phyloP scores from a whole-genome alignment of 345 rosid genomes.

The Citrus maxima region DNA sequence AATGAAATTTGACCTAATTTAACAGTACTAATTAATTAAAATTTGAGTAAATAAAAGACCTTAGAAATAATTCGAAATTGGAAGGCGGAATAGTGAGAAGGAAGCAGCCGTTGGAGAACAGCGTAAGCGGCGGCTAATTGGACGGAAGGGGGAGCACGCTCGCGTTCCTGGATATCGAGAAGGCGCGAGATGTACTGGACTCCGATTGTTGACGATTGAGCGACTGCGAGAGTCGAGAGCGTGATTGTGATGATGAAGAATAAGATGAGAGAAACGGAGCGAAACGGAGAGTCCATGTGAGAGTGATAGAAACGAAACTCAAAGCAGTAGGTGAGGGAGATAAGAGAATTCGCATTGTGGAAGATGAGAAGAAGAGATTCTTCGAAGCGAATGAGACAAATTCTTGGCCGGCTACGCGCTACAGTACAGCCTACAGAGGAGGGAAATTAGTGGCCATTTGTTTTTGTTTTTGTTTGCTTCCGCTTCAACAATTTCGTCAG shows the following conservation, averaged over 20 bases:
- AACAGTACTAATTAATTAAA: neutral
- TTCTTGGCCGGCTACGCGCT: constrained; percentile 16
- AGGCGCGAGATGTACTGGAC: constrained; percentile 53
- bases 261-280: constrained; percentile 18
- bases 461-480: neutral
- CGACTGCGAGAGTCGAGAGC: constrained; percentile 14
- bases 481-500: no score
- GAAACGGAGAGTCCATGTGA: constrained; percentile 35
- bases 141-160: constrained; percentile 55
- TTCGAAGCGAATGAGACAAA: constrained; percentile 7
- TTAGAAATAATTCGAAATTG: constrained; percentile 50
- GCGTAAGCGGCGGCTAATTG: constrained; percentile 55
- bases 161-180: constrained; percentile 59
- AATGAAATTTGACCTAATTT: neutral
- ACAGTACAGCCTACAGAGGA: no score
- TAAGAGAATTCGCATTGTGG: constrained; percentile 1
- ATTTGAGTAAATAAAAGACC: constrained; percentile 19
- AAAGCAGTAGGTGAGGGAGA: neutral
- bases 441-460: neutral
- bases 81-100: constrained; percentile 50
- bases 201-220: constrained; percentile 51
- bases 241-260: neutral
- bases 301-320: constrained; percentile 6
- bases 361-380: constrained; percentile 13
- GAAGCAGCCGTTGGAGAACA: constrained; percentile 57